Evolutionary conservation across 768 basidiomycete genomes (phyloP), one percentile per base, ranked within the genome.

Genomic region (Tylopilus felleus): DNA sequence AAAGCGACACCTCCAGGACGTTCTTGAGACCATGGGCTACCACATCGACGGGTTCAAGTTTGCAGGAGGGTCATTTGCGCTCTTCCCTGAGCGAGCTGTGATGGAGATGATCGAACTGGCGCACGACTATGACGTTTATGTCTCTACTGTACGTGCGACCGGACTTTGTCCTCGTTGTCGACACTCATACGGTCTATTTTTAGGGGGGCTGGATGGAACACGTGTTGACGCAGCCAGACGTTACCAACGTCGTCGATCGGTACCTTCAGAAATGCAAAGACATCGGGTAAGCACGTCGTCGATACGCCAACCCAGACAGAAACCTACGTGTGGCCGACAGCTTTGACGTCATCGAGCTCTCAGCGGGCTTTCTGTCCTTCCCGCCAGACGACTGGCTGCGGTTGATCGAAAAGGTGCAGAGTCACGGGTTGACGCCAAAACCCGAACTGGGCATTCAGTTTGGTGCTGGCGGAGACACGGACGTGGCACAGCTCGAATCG

Each of bases 21-120:
- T 76, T 2, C 69, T 76, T 4, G 64, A 65, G 45, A 72, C 76
- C 52, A 75, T 75, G 73, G 71, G 74, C 8, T 68, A 71, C 42
- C 75, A 70, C 55, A 74, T 76, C 22, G 77, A 79, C 51, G 73
- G 76, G 0, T 62, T 78, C 47, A 77, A 79, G 60, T 77, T 77
- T 49, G 75, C 75, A 1, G 75, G 75, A 6, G 76, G 77, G 13
- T 71, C 70, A 0, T 77, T 76, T 55, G 69, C 71, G 39, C 67
- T 75, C 44, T 74, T 78, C 71, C 77, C 75, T 1, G 66, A 71
- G 58, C 71, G 73, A 9, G 59, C 68, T 47, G 58, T 78, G 53
- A 66, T 53, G 25, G 68, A 58, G 10, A 54, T 77, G 53, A 75
- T 78, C 45, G 71, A 77, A 25, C 64, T 72, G 3, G 71, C 73